Evolutionary conservation across 805 yeast species (phyloP), one percentile per base, ranked within the genome.

Genomic region (Candida chilensis): DNA sequence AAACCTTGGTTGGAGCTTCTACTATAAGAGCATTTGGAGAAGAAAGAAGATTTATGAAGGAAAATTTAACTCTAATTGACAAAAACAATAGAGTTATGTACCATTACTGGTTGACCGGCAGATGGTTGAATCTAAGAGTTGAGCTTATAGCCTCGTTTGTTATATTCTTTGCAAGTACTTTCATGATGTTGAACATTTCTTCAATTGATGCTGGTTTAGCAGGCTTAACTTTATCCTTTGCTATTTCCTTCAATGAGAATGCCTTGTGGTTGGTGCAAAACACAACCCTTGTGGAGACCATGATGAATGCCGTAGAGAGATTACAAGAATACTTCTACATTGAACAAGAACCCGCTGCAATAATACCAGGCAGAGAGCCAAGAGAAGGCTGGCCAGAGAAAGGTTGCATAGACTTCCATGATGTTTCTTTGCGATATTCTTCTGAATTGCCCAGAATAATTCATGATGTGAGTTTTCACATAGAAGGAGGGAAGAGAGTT

Each of bases 251-350:
- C n/a, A n/a, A n/a, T n/a, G n/a, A n/a, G n/a, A n/a, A n/a, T n/a
- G n/a, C n/a, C n/a, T n/a, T n/a, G n/a, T n/a, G n/a, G n/a, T 65
- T 78, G 39, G 64, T 83, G 37, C 67, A 82, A 44, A 65, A 82
- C 17, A 52, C 72, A 44, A 81, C 90, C 1, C 77, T 75, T 43
- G 70, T 78, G 17, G 92, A 84, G 46, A 83, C 81, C 48, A 79
- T 78, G 43, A 65, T 83, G 78, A 81, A 79, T 41, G 72, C 87
- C 1, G 84, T 74, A 13, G 92, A 83, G 50, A 66, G 94, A 51
- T 47, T 64, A 32, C 52, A 55, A 38, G 48, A 57, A 24, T 64
- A 62, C 37, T 45, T 44, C 11, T 36, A 37, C 13, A 32, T 48
- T 30, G 47, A 46, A 3, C 46, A 47, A 28, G 55, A 50, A 30